These are phyloP conservation scores for Nicotiana obtusifolia DNA, from an alignment of 257 asterid genomes.

Conservation along the genomic window DNA sequence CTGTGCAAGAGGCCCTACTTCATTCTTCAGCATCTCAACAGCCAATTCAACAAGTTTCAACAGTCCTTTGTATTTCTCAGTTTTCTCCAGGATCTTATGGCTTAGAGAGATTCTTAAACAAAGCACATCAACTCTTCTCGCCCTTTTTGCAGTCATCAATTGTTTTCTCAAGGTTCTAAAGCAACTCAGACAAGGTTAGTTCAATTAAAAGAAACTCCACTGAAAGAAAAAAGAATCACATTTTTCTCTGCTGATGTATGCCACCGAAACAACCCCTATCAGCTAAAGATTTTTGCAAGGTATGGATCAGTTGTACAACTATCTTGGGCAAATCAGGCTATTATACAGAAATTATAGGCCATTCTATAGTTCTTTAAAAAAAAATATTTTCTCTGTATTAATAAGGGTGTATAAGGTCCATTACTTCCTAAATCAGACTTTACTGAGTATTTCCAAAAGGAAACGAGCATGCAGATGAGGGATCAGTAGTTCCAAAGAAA, in stretches of 20 bases:
- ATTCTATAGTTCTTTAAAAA: neutral
- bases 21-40: conserved; percentile 55
- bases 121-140: conserved; percentile 77
- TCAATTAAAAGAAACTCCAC: neutral
- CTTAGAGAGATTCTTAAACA: conserved; percentile 68
- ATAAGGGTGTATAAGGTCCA: neutral
- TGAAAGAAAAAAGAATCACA: neutral
- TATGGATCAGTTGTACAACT: neutral
- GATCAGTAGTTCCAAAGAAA: neutral
- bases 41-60: conserved; percentile 48
- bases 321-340: neutral
- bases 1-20: conserved; percentile 69
- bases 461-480: neutral
- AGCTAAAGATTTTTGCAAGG: neutral
- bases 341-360: neutral
- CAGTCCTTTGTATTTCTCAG: conserved; percentile 52
- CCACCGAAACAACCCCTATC: neutral
- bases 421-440: neutral
- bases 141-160: conserved; percentile 61
- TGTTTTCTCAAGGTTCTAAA: conserved; percentile 84
- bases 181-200: conserved; percentile 3
- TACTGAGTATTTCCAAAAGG: neutral
- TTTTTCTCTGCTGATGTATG: neutral
- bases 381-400: neutral
- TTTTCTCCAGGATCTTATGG: conserved; percentile 66